Base-by-base conservation (phyloP, 2,329 filamentous ascomycete genomes). In the Phaeosphaeria sp. region DNA sequence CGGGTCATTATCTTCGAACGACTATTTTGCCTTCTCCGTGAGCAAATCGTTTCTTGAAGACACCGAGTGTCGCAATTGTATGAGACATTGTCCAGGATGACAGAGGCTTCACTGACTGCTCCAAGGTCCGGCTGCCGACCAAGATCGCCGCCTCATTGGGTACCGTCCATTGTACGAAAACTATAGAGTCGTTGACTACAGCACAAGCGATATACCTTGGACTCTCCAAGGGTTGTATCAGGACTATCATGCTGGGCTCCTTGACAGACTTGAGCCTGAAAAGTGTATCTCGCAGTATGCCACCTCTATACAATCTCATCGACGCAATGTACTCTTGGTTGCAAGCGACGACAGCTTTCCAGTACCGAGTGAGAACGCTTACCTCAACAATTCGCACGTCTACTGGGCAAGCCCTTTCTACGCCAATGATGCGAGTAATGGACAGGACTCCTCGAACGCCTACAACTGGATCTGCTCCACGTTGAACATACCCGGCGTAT, bases 231-330 rank as follows among this genome's bases (percentile, higher is more conserved):
- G 21, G 3, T 20, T 53, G 25, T 43, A 47, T 20, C 21, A 39
- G 7, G 27, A 53, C 9, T 53, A 46, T 24, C 36, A 53, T 24
- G 17, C 27, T 20, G 49, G 49, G 4, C n/a, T 44, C 5, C 49
- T 65, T 1, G 51, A 61, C 11, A 47, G 15, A 20, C 49, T 65
- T 7, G 30, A 47, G 2, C 27, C 49, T 9, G 7, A 17, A 1
- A 49, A 63, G 6, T 72, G 69, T 47, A 52, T 71, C 1, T 45
- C 64, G 8, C 45, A 50, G 30, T 72, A 71, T 49, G 59, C 63
- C 2, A 45, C 55, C 4, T 50, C 25, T 4, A 56, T 64, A 17
- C 57, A 64, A 9, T 59, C 58, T 5, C 49, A 52, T n/a, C 43
- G 57, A 20, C 49, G 56, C 11, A 65, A 64, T 21, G 3, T 69